Evolutionary conservation across 1,284 basidiomycete species (phyloP), one percentile per base, ranked within the genome.

Genomic region (Paramarasmius palmivorus): DNA sequence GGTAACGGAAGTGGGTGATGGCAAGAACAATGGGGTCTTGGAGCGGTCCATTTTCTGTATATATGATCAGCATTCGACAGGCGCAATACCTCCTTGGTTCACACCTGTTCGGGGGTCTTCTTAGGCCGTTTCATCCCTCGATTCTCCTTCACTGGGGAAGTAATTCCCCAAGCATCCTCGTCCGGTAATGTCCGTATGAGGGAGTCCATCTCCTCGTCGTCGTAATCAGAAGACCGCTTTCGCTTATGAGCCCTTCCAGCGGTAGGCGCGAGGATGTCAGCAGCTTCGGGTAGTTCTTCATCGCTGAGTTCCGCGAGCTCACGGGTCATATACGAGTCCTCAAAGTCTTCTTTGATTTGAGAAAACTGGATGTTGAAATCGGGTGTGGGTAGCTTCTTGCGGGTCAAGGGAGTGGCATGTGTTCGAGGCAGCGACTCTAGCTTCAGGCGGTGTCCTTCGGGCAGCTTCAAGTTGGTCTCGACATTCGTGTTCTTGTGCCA

Each of bases 281-380:
- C 64, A 35, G 74, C 64, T 19, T 74, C 74, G 1, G 81, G 79
- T 15, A 84, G 67, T 35, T 79, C 78, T 45, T 74, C 72, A 49
- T 64, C 63, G 41, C 54, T 23, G 10, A 54, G 38, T 38, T 63
- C 53, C 22, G 57, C 38, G 49, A 62, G 53, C 20, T 59, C 26
- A 9, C 52, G 50, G 20, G 4, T 38, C 7, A 22, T 19, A 17
- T 37, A 19, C n/a, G 45, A 45, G 22, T 49, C 40, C 15, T 56
- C 58, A 32, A 59, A 58, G 25, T 66, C 64, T 38, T 78, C 72
- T 23, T 67, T 68, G 50, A 86, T 60, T 38, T 76, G 72, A 5
- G 76, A 65, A 48, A 86, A 76, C 46, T 81, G 68, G n/a, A 86
- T 57, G 55, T 82, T 72, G 57, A 84, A 84, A 56, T 80, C 71